A percentile compares a stretch with the other conserved stretches of the same genome.
Evolutionary conservation across 108 stramenopile species (phyloP).

Genomic region (Aurantiochytrium sp.): DNA sequence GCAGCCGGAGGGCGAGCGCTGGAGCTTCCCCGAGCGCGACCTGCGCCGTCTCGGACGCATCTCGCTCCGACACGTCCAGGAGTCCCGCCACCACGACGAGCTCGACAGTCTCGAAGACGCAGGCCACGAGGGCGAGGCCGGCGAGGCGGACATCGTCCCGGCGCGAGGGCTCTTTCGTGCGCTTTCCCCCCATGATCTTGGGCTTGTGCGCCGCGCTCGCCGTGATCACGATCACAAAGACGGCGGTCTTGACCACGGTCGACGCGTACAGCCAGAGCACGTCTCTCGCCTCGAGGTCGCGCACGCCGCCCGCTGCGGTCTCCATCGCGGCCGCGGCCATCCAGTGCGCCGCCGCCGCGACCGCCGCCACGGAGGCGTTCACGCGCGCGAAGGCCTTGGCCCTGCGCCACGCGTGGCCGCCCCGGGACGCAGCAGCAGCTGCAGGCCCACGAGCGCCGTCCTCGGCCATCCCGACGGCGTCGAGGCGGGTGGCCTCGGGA

Average conservation of each 20-base stretch:
- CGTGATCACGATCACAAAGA: neutral
- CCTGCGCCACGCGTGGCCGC: too few species aligned
- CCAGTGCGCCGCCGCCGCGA: neutral
- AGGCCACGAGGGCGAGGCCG: neutral
- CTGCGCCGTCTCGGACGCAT: neutral
- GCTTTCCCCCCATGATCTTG: neutral
- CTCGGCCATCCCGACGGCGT: too few species aligned
- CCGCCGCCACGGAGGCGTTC: neutral
- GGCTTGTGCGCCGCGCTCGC: neutral
- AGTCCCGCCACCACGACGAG: neutral
- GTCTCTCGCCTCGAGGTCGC: neutral
- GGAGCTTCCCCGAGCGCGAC: neutral
- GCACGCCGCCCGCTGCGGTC: neutral
- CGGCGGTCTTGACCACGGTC: neutral
- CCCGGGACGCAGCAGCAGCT: too few species aligned
- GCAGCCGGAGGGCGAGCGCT: neutral
- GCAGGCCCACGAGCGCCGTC: too few species aligned
- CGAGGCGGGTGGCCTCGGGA: too few species aligned
- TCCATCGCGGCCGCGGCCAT: neutral
- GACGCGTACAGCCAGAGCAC: neutral
- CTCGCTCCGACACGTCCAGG: too few species aligned
- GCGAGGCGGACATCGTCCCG: neutral
- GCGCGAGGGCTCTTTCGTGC: neutral
- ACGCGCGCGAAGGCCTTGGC: neutral
- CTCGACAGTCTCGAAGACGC: neutral